phyloP scores from a whole-genome alignment of 345 rosid species.

The Pistacia integerrima region DNA sequence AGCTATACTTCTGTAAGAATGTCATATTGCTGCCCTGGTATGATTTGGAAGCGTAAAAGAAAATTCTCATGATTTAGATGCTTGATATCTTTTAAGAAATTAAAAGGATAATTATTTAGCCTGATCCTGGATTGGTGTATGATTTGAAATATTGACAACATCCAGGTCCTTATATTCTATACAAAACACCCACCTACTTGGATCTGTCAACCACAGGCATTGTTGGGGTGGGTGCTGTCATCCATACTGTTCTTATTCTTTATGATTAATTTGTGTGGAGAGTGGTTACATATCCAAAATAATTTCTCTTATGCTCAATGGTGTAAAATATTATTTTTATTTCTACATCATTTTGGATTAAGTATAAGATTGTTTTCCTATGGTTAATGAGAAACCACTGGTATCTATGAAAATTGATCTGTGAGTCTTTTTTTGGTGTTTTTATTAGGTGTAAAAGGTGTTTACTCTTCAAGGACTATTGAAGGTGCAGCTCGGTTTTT shows the following conservation, averaged over 20 bases:
- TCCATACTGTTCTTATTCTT: neutral
- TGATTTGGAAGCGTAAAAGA: neutral
- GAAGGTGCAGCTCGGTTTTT: conserved; percentile 64
- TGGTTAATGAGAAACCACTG: neutral
- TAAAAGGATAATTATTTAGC: neutral
- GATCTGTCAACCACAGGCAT: neutral
- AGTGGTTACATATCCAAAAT: neutral
- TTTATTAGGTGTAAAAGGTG: conserved; percentile 68
- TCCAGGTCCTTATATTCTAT: neutral
- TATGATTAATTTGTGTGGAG: no score
- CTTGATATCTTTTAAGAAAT: neutral
- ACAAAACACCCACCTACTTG: no score
- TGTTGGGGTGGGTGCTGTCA: neutral
- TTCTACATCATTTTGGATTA: neutral
- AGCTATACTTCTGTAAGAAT: neutral
- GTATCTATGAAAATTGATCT: no score
- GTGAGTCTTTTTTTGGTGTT: neutral
- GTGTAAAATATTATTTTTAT: neutral
- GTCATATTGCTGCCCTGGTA: neutral
- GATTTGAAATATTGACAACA: neutral
- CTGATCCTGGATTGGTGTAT: neutral
- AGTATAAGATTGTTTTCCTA: neutral
- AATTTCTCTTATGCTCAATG: neutral
- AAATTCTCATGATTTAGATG: neutral
- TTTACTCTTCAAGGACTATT: conserved; percentile 69